Evolutionary conservation across 352 stramenopile genomes (phyloP), one percentile per base, ranked within the genome.

Genomic region (Phytophthora sojae): DNA sequence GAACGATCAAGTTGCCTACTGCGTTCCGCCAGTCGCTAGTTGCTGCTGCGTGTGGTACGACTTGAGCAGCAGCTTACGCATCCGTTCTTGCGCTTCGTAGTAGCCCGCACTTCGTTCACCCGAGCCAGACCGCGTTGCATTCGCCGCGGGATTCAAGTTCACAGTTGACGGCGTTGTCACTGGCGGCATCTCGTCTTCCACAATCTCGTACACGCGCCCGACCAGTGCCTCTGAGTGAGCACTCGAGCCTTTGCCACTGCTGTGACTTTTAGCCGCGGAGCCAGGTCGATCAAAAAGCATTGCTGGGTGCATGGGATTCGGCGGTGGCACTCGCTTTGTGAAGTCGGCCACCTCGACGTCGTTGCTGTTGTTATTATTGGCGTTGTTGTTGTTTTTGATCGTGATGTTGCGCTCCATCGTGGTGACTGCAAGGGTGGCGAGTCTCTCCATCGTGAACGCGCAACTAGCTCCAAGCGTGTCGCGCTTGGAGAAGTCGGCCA

Each of bases 11-110:
- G 35, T 47, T 57, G 8, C 21, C 44, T 76, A 73, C 53, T 65
- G 64, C 35, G 73, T 80, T 21, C 64, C 62, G 17, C 81, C 77
- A 0, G 83, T 81, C 11, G 83, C 87, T 63, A 94, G 83, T 63
- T 92, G 83, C 73, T 92, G 85, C 64, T 92, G 86, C 51, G 87
- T 94, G 71, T 91, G 77, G 68, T 92, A 92, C 45, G 85, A 92
- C 79, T 94, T 91, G 62, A 92, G 74, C 44, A 94, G 68, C 29
- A 94, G 74, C 52, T 91, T 90, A 15, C 83, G 81, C 83, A 94
- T 94, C 11, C 84, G 83, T 52, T 92, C 82, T 69, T 93, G 83
- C 6, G 82, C 79, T 61, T 92, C 84, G 57, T 88, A 85, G 69
- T 89, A 90, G 8, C 75, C 79, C 23, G 74, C 61, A 63, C 67